Base-by-base conservation (phyloP, 2,329 filamentous ascomycete genomes). In the Cytospora chrysosperma region DNA sequence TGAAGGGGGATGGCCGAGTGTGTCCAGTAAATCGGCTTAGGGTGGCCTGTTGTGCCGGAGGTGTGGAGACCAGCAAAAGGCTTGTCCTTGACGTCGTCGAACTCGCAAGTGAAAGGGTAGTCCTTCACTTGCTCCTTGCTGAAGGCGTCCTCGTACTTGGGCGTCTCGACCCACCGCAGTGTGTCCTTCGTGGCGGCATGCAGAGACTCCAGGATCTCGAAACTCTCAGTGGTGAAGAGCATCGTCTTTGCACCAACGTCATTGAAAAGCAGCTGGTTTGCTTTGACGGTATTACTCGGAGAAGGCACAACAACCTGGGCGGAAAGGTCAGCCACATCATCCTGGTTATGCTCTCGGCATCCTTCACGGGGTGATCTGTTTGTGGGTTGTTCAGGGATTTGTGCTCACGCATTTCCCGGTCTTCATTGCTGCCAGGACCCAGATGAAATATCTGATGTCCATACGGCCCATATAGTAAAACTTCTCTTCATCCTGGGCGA, bases 31-130 rank as follows among this genome's bases (percentile, higher is more conserved):
- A 70, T 65, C 1, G 68, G 68, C 50, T 70, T 70, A 0, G 68
- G 69, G n/a, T 70, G 61, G 8, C 69, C 69, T 15, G 69, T 69
- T 8, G 69, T 69, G 15, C 69, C 69, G 21, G 69, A 70, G 7
- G 69, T 69, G 47, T 70, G 69, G 0, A 70, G 62, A n/a, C 68
- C 68, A n/a, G 67, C 61, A 32, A 70, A 68, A 9, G 60, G 17
- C 60, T 63, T 56, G 62, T 68, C 43, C 47, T 37, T 49, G 53
- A 67, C 26, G 24, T 69, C 60, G 58, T 70, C 40, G 49, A 64
- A 66, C 2, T 59, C 56, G 7, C 51, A 27, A 10, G 50, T 53
- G 52, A 67, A 66, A 0, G 64, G 61, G 47, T 60, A 67, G 4
- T 59, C 53, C 9, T 63, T 57, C 9, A 56, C 67, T 13, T 37